phyloP scores from a whole-genome alignment of 768 basidiomycete species.

The Psilocybe sp. region DNA sequence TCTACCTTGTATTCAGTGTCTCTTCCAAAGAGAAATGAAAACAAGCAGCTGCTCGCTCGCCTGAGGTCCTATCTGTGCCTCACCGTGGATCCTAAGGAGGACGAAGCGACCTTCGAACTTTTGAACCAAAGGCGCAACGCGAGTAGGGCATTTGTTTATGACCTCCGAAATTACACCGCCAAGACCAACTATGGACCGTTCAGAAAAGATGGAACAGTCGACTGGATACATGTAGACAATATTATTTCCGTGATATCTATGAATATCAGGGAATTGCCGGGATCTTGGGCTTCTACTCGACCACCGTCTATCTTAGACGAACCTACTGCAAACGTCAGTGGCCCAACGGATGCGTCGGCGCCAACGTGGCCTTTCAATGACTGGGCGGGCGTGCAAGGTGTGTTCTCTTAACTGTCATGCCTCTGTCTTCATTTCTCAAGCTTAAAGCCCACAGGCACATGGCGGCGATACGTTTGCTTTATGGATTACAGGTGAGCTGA shows the following conservation, averaged over 20 bases:
- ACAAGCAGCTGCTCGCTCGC: slow-evolving; percentile 34
- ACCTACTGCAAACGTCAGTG: slow-evolving; percentile 53
- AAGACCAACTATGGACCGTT: slow-evolving; percentile 63
- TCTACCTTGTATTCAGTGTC: slow-evolving; percentile 11
- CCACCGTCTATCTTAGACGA: slow-evolving; percentile 54
- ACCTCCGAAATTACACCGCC: slow-evolving; percentile 54
- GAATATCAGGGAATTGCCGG: slow-evolving; percentile 49
- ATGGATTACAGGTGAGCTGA: slow-evolving; percentile 68
- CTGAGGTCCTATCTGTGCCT: slow-evolving; percentile 50
- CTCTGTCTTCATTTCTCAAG: not conserved
- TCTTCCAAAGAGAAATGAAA: slow-evolving; percentile 10
- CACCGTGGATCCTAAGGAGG: slow-evolving; percentile 32
- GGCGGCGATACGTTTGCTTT: slow-evolving; percentile 72
- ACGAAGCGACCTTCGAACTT: slow-evolving; percentile 22
- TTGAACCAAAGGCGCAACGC: slow-evolving; percentile 35
- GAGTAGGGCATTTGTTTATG: slow-evolving; percentile 62
- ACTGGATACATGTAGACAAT: slow-evolving; percentile 66
- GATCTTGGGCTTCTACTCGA: slow-evolving; percentile 28
- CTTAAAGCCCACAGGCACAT: slow-evolving; percentile 40
- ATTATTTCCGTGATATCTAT: slow-evolving; percentile 51
- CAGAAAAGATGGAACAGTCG: slow-evolving; percentile 34
- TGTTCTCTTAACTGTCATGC: not conserved
- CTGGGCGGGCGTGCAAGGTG: slow-evolving; percentile 74
- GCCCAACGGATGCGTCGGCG: slow-evolving; percentile 22
- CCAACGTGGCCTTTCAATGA: slow-evolving; percentile 31